Evolutionary conservation across 2,329 filamentous ascomycete genomes (phyloP).

Genomic region (Aspergillus sp.): DNA sequence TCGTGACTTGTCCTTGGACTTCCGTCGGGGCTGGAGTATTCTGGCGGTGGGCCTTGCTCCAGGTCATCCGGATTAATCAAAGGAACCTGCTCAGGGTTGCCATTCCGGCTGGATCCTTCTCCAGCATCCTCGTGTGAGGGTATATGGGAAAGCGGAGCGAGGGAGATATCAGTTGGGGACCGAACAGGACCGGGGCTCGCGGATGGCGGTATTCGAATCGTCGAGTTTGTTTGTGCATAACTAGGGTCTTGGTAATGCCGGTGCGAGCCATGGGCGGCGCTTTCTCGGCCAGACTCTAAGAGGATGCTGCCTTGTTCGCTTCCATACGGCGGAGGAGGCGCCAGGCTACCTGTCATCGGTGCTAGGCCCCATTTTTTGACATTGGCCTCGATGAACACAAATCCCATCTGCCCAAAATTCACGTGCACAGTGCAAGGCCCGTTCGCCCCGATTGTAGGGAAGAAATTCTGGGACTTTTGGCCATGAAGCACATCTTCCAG

Average conservation of each 20-base stretch:
- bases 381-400: conserved; percentile 98
- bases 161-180: conserved; percentile 93
- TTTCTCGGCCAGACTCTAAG: conserved; percentile 77
- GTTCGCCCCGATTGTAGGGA: conserved; percentile 94
- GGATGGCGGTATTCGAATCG: conserved; percentile 72
- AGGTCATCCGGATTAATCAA: conserved; percentile 36
- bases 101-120: conserved; percentile 68
- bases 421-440: conserved; percentile 92
- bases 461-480: conserved; percentile 93
- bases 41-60: conserved; percentile 42
- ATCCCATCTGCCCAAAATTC: conserved; percentile 96
- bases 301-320: conserved; percentile 97
- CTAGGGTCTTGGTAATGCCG: conserved; percentile 58
- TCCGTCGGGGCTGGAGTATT: conserved; percentile 60
- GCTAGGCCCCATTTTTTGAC: conserved; percentile 99
- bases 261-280: conserved; percentile 46
- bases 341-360: conserved; percentile 91
- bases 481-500: conserved; percentile 93
- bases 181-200: conserved; percentile 87
- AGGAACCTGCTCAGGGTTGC: conserved; percentile 28
- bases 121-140: conserved; percentile 68
- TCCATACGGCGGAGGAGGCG: conserved; percentile 93
- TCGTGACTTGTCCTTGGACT: conserved; percentile 61
- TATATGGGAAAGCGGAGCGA: conserved; percentile 80
- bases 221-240: conserved; percentile 78